These are phyloP conservation scores for Aspergillus sp. DNA, from an alignment of 2,329 filamentous ascomycete species.

Conservation along the genomic window DNA sequence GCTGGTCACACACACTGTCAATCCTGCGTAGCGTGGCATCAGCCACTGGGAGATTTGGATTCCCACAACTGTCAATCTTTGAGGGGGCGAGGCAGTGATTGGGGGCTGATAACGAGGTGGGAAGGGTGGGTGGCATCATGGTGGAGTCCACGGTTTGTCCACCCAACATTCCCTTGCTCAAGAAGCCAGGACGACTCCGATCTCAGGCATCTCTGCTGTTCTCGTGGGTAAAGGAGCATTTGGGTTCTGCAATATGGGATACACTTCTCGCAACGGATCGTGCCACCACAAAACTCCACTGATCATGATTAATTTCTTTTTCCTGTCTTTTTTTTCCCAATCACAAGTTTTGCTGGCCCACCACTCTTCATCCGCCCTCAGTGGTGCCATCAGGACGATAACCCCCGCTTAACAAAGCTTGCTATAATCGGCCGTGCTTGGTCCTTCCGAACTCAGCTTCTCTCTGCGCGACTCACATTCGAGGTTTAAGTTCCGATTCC, in stretches of 20 bases:
- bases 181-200: background rate
- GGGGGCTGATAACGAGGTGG: conserved; percentile 8
- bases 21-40: conserved; percentile 12
- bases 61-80: background rate
- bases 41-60: conserved; percentile 12
- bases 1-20: conserved; percentile 3
- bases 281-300: conserved; percentile 2
- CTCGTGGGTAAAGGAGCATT: conserved; percentile 9
- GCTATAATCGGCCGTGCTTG: background rate
- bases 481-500: background rate
- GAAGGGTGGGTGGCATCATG: conserved; percentile 3
- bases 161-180: background rate
- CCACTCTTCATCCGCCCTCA: background rate
- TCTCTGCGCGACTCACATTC: background rate
- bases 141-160: background rate
- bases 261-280: conserved; percentile 4
- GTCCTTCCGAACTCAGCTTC: background rate
- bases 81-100: background rate
- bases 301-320: background rate
- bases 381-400: background rate
- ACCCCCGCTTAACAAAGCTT: background rate
- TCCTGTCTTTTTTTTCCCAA: background rate
- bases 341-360: background rate
- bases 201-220: background rate
- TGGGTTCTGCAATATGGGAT: conserved; percentile 10